Base-by-base conservation (phyloP, 805 yeast species). In the Teunomyces panamensis region DNA sequence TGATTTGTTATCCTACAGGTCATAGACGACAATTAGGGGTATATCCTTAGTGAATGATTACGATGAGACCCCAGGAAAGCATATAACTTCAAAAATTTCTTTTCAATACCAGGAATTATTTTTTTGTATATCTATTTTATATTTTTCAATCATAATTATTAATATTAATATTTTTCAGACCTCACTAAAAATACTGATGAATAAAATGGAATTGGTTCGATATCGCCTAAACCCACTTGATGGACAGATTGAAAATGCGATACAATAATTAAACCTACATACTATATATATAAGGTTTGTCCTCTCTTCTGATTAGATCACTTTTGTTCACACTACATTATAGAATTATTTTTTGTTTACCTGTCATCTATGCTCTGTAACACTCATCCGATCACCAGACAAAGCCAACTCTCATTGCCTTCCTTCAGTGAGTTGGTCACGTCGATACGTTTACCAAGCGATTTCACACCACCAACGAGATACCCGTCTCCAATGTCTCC, bases 381-480 rank as follows among this genome's bases (percentile, higher is more conserved):
- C 10, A 37, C 41, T 10, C 41, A 37, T 13, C 14, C 41, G 5
- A 20, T 37, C 6, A 26, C 29, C 7, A 37, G 41, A 37, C 41
- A 11, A 30, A 39, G 54, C 47, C 42, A 51, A 44, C 53, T 47
- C 44, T 52, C 47, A 8, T 57, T 68, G 30, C 73, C 73, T 11
- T 64, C 69, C 3, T 68, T 68, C 51, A 63, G 46, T 36, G 73
- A 68, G 51, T 58, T 68, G 39, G 43, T 68, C 14, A 65, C 65
- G 1, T 58, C 64, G 16, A 64, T 68, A 14, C 71, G 68, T 20
- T 43, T 36, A 30, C 46, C 35, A 8, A 43, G 30, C 9, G 46
- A 46, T 29, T 39, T 46, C 24, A 35, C 9, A 13, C 14, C 41
- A 9, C 30, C 8, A 29, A 24, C 41, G 27, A 20, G 39, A 17